Conservation (phyloP, 139 green algal species). For the Picochlorum sp. region DNA sequence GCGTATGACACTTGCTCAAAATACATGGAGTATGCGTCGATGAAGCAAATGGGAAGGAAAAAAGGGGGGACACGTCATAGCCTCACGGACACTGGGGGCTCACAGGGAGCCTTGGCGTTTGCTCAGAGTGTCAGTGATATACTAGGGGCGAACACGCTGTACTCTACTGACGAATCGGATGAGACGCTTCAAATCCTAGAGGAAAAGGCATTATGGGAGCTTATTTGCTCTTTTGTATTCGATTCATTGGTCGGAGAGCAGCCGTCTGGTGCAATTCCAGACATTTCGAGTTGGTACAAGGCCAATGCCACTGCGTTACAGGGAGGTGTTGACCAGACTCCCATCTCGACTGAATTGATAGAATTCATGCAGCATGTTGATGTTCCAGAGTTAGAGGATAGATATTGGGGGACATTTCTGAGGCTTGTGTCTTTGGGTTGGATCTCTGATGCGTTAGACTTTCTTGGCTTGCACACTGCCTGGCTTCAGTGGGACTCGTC, state of each 20-base stretch:
- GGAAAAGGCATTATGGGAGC: slow-evolving; percentile 29
- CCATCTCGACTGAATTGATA: background rate
- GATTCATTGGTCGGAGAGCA: background rate
- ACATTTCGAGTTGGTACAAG: slow-evolving; percentile 21
- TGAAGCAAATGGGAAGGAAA: background rate
- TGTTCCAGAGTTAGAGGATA: background rate
- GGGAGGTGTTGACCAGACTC: background rate
- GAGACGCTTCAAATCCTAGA: slow-evolving; percentile 17
- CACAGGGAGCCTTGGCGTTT: background rate
- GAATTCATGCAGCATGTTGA: background rate
- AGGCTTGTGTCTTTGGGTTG: slow-evolving; percentile 47
- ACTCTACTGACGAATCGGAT: background rate
- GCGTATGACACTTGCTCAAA: slow-evolving; percentile 28
- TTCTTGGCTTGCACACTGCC: slow-evolving; percentile 48
- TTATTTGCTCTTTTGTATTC: slow-evolving; percentile 30
- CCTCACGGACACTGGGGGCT: slow-evolving; percentile 5
- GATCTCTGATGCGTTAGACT: slow-evolving; percentile 33
- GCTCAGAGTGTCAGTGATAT: slow-evolving; percentile 5
- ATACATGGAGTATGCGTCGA: slow-evolving; percentile 12
- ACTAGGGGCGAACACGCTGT: background rate
- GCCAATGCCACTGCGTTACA: slow-evolving; percentile 10
- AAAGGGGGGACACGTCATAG: background rate
- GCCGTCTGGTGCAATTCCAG: background rate
- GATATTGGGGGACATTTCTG: background rate
- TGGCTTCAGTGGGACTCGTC: slow-evolving; percentile 25